Conservation (phyloP, 805 yeast genomes). For the Grigorovia yakushimaensis region DNA sequence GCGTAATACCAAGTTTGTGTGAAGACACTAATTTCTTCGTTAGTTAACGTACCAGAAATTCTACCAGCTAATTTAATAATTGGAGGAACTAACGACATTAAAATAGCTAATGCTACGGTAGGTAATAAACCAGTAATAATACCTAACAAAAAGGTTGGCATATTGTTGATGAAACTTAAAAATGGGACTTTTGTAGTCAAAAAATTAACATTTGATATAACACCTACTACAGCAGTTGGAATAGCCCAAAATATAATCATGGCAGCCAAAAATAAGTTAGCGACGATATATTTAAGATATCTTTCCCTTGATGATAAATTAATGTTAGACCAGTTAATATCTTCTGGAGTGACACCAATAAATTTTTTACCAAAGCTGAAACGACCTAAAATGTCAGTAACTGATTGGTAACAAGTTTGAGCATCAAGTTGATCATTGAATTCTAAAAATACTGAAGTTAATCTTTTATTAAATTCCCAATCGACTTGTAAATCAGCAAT, state of each 20-base stretch:
- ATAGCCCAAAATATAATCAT: slow-evolving; percentile 87
- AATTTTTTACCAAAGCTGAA: slow-evolving; percentile 35
- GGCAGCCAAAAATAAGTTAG: slow-evolving; percentile 52
- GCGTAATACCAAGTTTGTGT: slow-evolving; percentile 86
- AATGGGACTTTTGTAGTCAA: slow-evolving; percentile 64
- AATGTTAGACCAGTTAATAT: slow-evolving; percentile 75
- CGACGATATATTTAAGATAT: slow-evolving; percentile 44
- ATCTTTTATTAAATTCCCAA: slow-evolving; percentile 41
- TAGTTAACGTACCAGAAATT: slow-evolving; percentile 60
- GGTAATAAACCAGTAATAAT: slow-evolving; percentile 83
- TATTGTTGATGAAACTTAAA: slow-evolving; percentile 61
- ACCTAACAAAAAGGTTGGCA: slow-evolving; percentile 68
- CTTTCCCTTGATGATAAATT: slow-evolving; percentile 49
- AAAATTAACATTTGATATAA: slow-evolving; percentile 75
- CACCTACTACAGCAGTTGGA: slow-evolving; percentile 97
- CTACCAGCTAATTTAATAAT: slow-evolving; percentile 71
- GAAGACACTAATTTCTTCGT: slow-evolving; percentile 64
- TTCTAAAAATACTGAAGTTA: slow-evolving; percentile 68
- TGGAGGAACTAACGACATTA: slow-evolving; percentile 83
- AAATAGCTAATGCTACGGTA: slow-evolving; percentile 63
- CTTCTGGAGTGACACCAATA: slow-evolving; percentile 69
- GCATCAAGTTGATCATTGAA: slow-evolving; percentile 80
- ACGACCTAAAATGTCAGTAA: slow-evolving; percentile 44
- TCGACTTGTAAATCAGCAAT: slow-evolving; percentile 49
- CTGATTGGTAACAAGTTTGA: slow-evolving; percentile 81